A percentile compares a stretch with the other conserved stretches of the same genome.
Conservation (phyloP, 2,329 filamentous ascomycete species). For the Hypoxylon sp. region DNA sequence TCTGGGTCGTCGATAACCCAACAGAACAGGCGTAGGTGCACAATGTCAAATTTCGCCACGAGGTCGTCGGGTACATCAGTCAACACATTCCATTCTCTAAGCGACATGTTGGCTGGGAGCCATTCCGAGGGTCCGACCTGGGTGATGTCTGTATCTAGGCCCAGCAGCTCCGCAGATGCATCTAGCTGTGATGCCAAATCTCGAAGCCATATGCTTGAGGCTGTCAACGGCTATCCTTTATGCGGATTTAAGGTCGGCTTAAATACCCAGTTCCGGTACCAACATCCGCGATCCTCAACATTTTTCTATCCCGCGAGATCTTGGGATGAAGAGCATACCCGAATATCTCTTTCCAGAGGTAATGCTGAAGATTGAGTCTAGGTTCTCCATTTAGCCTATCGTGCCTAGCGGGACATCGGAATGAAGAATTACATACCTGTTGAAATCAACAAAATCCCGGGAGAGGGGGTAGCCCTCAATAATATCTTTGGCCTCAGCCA, state of each 20-base stretch:
- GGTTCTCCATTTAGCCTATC: neutral
- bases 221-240: neutral
- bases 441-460: constrained; percentile 12
- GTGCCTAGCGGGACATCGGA: too few relatives aligned
- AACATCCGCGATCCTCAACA: constrained; percentile 48
- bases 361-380: constrained; percentile 45
- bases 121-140: neutral
- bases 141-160: constrained; percentile 4
- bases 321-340: constrained; percentile 47
- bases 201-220: neutral
- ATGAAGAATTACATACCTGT: neutral
- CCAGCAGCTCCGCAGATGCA: neutral
- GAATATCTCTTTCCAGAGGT: constrained; percentile 43
- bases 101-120: neutral
- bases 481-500: neutral
- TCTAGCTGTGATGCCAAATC: constrained; percentile 2
- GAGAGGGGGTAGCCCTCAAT: neutral
- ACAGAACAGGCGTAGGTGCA: constrained; percentile 1
- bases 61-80: constrained; percentile 1
- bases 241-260: neutral
- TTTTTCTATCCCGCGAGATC: constrained; percentile 33
- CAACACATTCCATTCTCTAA: constrained; percentile 1
- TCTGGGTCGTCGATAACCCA: neutral
- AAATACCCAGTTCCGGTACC: constrained; percentile 48
- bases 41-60: neutral